Evolutionary conservation across 768 basidiomycete genomes (phyloP), one percentile per base, ranked within the genome.

Genomic region (Baorangia bicolor): DNA sequence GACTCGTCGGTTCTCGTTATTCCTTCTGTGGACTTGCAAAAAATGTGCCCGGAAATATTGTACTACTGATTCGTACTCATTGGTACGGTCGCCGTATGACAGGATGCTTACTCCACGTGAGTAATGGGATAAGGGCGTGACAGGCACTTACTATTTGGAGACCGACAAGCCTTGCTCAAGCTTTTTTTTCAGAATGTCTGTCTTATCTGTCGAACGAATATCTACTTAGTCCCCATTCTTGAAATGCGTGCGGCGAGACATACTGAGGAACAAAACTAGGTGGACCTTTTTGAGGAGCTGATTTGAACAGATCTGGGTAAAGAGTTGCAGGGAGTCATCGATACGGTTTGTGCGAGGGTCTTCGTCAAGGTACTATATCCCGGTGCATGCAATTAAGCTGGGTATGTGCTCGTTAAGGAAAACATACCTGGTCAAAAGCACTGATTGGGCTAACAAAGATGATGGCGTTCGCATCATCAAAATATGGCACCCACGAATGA

Each of bases 21-120:
- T 92, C 59, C 81, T 81, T 62, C 85, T 76, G 68, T 92, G 90
- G 18, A 89, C 70, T 69, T 93, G 90, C 56, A 90, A 74, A 74
- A 94, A 94, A 63, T 93, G 92, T 34, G 89, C 87, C 11, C 88
- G 86, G 81, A 94, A 93, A 73, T 93, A 93, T 65, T 88, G 84
- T 40, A 90, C 84, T 21, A 90, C 88, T 5, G 86, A 83, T 55
- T 92, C 88, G 64, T 86, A 91, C 63, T 87, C 87, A 67, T 93
- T 92, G n/a, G 82, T 72, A 38, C 90, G 83, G 59, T 90, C 85
- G 27, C 87, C 88, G 59, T 86, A 92, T 7, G 90, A 92, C 33
- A 90, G 84, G 64, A 92, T 92, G 67, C 88, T 91, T 59, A 42
- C 23, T 23, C 38, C 27, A 33, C 46, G 50, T 63, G 46, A 65